A percentile compares a stretch with the other conserved stretches of the same genome.
Conservation (phyloP, 2,329 filamentous ascomycete species). For the Plenodomus biglobosus region DNA sequence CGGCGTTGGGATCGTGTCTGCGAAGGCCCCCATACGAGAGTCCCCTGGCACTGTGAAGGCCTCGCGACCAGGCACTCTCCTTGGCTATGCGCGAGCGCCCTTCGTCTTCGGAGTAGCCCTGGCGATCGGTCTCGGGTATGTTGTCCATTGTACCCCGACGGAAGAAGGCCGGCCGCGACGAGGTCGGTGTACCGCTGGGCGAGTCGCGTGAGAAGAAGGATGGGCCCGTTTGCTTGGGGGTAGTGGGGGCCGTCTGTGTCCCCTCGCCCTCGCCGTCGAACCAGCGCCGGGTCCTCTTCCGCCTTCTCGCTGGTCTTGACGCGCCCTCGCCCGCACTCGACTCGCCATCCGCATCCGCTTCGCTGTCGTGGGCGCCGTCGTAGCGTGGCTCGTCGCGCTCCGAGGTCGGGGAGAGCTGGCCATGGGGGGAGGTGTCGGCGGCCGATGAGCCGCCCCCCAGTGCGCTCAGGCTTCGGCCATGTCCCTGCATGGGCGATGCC, state of each 20-base stretch:
- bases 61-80: constrained; percentile 50
- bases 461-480: constrained; percentile 54
- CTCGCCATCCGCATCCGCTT: constrained; percentile 77
- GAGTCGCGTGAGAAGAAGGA: constrained; percentile 53
- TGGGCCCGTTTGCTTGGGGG: constrained; percentile 58
- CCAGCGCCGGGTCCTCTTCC: constrained; percentile 65
- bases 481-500: constrained; percentile 57
- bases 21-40: constrained; percentile 49
- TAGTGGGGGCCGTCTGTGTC: constrained; percentile 67
- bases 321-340: constrained; percentile 76
- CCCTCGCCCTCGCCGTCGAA: constrained; percentile 51
- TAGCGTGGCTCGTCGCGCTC: constrained; percentile 52
- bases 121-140: constrained; percentile 50
- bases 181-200: constrained; percentile 37
- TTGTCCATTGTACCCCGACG: constrained; percentile 53
- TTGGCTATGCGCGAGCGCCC: constrained; percentile 52
- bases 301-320: constrained; percentile 52
- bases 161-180: constrained; percentile 53
- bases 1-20: constrained; percentile 37
- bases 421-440: constrained; percentile 44
- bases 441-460: constrained; percentile 46
- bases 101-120: constrained; percentile 55
- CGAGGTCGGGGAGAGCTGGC: constrained; percentile 51
- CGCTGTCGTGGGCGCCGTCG: constrained; percentile 67
- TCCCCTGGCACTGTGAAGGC: constrained; percentile 51